Percentiles rank a stretch among this genome's conserved stretches.
Evolutionary conservation across 2,329 filamentous ascomycete genomes (phyloP).

Genomic region (Talaromyces sp.): DNA sequence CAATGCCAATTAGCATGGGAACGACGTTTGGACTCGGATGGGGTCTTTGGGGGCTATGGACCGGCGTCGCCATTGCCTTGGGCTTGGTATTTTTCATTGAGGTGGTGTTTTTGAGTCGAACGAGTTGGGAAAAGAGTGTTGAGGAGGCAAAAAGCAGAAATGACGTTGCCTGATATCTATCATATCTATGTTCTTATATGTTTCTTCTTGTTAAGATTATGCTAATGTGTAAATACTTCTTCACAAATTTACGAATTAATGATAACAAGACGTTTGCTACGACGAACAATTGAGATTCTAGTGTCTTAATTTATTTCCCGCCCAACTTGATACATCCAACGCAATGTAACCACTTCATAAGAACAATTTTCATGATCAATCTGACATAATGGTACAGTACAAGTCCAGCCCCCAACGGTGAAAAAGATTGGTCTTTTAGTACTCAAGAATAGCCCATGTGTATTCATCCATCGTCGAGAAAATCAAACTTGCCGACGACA

Average conservation of each 20-base stretch:
- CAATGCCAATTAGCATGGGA: conserved; percentile 74
- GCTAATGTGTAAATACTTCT: not conserved
- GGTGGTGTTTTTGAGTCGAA: conserved; percentile 49
- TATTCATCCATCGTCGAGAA: conserved; percentile 90
- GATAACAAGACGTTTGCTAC: not conserved
- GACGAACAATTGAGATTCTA: not conserved
- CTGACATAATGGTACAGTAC: not conserved
- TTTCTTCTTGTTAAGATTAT: not conserved
- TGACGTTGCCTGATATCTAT: conserved; percentile 23
- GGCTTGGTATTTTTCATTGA: conserved; percentile 52
- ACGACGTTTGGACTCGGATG: conserved; percentile 71
- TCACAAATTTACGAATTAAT: not conserved
- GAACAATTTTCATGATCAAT: not conserved
- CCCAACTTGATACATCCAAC: not conserved
- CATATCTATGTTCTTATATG: not conserved
- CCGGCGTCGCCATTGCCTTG: conserved; percentile 68
- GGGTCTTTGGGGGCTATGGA: conserved; percentile 77
- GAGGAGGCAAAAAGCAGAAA: conserved; percentile 56
- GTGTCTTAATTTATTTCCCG: not conserved
- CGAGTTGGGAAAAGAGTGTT: conserved; percentile 54
- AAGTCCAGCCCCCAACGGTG: not conserved
- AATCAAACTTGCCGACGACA: conserved; percentile 66
- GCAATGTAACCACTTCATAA: not conserved
- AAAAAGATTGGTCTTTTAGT: not conserved
- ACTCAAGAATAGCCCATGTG: conserved; percentile 82